Evolutionary conservation across 1,284 basidiomycete species (phyloP), one percentile per base, ranked within the genome.

Genomic region (Heterobasidion annosum): DNA sequence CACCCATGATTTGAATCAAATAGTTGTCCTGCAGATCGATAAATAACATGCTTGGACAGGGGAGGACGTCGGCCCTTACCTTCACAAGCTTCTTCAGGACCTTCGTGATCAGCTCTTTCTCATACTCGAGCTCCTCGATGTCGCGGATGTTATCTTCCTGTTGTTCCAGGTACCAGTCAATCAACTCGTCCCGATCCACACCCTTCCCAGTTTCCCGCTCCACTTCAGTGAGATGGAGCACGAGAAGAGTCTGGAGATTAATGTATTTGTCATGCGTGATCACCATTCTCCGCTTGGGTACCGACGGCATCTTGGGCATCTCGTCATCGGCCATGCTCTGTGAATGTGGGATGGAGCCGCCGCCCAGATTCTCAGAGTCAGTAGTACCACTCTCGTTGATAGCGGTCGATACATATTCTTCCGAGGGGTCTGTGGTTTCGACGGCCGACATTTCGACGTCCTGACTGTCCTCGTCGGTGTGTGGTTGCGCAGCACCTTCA

Each of bases 261-360:
- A 93, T 86, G 72, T 95, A 99, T 64, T 90, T 86, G 75, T 98
- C 95, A 72, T 98, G 91, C 10, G 93, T 92, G 72, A 99, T 98
- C 54, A 90, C 77, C 81, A 95, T 87, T 64, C 91, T 85, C 67
- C 82, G 77, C 73, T 84, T 92, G 52, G 76, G 75, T 10, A 70
- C 53, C 53, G 44, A 56, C 54, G 48, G 59, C 46, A 9, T 56
- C 59, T 43, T 9, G n/a, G 54, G 54, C 51, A 56, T 65, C 58
- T 62, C 68, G 40, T 43, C 40, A 16, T 43, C 40, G 12, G 40
- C 16, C 40, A 13, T 13, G 12, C 13, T 62, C 65, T 67, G 6
- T 19, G 32, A 6, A 13, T 48, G 47, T 15, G 46, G 8, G 25
- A 25, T 25, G 25, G 25, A 25, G 25, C 25, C 25, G 25, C 25